A percentile compares a stretch with the other conserved stretches of the same genome.
Evolutionary conservation across 176 grass and related monocot species (phyloP).

Genomic region (Aegilops longissima): DNA sequence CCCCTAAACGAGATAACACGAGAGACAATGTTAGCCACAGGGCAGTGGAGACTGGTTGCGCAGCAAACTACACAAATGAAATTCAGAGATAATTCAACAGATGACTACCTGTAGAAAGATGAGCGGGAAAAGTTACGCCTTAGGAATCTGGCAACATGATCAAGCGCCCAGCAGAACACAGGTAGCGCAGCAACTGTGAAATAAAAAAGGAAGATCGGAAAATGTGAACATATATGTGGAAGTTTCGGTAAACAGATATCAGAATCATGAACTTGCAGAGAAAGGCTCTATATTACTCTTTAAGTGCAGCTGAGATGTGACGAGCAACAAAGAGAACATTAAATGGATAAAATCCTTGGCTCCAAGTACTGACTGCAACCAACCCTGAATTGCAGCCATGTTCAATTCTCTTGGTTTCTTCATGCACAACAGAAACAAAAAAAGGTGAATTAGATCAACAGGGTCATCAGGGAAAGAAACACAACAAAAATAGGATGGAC

Average conservation of each 20-base stretch:
- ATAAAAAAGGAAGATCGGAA: conserved; percentile 16
- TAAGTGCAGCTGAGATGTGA: conserved; percentile 80
- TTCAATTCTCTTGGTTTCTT: conserved; percentile 89
- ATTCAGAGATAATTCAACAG: neutral
- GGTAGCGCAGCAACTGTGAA: conserved; percentile 83
- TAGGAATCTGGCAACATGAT: conserved; percentile 85
- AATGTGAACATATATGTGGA: neutral
- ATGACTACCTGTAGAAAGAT: conserved; percentile 74
- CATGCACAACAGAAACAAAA: neutral
- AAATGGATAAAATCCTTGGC: conserved; percentile 89
- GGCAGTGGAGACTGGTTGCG: neutral
- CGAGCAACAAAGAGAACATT: conserved; percentile 72
- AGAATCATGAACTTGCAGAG: neutral
- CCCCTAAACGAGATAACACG: conserved; percentile 47
- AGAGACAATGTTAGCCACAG: conserved; percentile 2
- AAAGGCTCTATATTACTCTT: conserved; percentile 50
- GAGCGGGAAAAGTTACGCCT: conserved; percentile 76
- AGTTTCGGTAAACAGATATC: neutral
- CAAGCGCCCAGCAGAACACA: conserved; percentile 92
- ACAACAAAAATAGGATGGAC: too few relatives aligned
- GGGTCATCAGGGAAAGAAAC: too few relatives aligned
- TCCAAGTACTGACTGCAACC: conserved; percentile 67
- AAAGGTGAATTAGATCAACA: neutral
- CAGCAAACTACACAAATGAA: neutral
- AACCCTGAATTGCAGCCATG: conserved; percentile 65